A percentile compares a stretch with the other conserved stretches of the same genome.
phyloP scores from a whole-genome alignment of 2,329 filamentous ascomycete species.

The Thelonectria discophora region DNA sequence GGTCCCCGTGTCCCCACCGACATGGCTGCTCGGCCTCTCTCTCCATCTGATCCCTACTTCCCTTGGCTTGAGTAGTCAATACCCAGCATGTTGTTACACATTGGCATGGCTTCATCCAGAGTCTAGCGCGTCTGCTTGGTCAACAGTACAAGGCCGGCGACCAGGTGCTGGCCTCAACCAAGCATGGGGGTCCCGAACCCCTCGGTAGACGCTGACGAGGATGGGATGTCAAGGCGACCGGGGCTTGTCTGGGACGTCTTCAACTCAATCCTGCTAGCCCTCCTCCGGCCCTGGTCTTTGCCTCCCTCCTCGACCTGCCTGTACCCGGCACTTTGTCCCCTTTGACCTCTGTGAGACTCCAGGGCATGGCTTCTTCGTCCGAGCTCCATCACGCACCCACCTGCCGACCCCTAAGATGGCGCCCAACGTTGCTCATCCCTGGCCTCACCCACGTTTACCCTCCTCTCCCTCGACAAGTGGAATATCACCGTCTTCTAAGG shows the following conservation, averaged over 20 bases:
- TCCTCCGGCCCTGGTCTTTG: constrained; percentile 30
- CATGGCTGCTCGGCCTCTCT: constrained; percentile 40
- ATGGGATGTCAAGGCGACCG: constrained; percentile 38
- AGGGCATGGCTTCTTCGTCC: constrained; percentile 42
- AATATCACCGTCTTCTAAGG: constrained; percentile 37
- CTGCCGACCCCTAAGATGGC: constrained; percentile 32
- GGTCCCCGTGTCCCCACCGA: constrained; percentile 44
- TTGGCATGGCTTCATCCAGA: constrained; percentile 34
- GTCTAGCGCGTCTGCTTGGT: constrained; percentile 39
- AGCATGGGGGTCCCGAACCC: constrained; percentile 43
- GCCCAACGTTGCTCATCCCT: constrained; percentile 34
- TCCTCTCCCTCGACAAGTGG: constrained; percentile 21
- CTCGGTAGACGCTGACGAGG: constrained; percentile 47
- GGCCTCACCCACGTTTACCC: constrained; percentile 25
- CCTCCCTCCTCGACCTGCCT: constrained; percentile 28
- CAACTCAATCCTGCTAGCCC: constrained; percentile 39
- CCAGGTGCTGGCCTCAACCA: constrained; percentile 33
- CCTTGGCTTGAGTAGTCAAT: constrained; percentile 38
- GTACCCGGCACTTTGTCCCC: constrained; percentile 42
- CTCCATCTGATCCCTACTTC: constrained; percentile 40
- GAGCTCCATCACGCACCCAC: constrained; percentile 38
- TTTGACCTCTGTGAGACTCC: constrained; percentile 34
- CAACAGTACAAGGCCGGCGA: constrained; percentile 40
- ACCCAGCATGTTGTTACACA: constrained; percentile 35
- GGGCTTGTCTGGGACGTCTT: constrained; percentile 40